These are phyloP conservation scores for Phaeosphaeriaceae sp. DNA, from an alignment of 2,329 filamentous ascomycete genomes.

Conservation along the genomic window DNA sequence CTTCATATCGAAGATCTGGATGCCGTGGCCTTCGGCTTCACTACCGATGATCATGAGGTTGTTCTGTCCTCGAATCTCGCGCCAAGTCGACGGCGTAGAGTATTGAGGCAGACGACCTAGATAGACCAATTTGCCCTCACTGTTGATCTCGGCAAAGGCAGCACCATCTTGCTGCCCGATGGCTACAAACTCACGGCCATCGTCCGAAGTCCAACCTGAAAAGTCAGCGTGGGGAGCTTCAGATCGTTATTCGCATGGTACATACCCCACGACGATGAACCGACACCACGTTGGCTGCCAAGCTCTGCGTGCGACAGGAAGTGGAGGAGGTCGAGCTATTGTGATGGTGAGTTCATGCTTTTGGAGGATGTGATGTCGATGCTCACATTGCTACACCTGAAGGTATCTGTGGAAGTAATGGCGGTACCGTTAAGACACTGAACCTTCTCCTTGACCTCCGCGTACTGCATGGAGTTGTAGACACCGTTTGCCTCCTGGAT, in stretches of 20 bases:
- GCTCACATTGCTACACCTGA: conserved; percentile 40
- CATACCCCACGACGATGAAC: conserved; percentile 58
- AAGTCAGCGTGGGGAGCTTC: conserved; percentile 7
- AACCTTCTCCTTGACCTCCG: conserved; percentile 42
- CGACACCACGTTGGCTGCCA: conserved; percentile 55
- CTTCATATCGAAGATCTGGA: conserved; percentile 71
- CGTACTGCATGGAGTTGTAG: conserved; percentile 45
- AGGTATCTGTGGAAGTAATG: conserved; percentile 43
- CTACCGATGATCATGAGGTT: conserved; percentile 55
- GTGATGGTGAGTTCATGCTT: too few species aligned
- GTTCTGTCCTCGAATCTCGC: conserved; percentile 59
- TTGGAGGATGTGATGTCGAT: background rate
- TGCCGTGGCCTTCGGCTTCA: conserved; percentile 57
- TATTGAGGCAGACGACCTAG: conserved; percentile 62
- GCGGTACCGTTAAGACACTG: conserved; percentile 50
- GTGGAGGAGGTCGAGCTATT: conserved; percentile 62
- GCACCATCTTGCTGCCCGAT: conserved; percentile 64
- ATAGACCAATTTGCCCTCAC: conserved; percentile 60
- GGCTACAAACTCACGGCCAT: conserved; percentile 63
- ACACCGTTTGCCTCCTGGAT: conserved; percentile 41
- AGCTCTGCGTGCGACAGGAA: conserved; percentile 64
- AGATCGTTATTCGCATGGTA: background rate
- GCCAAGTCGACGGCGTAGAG: conserved; percentile 58
- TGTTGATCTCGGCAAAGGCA: conserved; percentile 62
- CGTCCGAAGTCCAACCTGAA: conserved; percentile 58